Base-by-base conservation (phyloP, 2,329 filamentous ascomycete genomes). In the Colletotrichum sp. region DNA sequence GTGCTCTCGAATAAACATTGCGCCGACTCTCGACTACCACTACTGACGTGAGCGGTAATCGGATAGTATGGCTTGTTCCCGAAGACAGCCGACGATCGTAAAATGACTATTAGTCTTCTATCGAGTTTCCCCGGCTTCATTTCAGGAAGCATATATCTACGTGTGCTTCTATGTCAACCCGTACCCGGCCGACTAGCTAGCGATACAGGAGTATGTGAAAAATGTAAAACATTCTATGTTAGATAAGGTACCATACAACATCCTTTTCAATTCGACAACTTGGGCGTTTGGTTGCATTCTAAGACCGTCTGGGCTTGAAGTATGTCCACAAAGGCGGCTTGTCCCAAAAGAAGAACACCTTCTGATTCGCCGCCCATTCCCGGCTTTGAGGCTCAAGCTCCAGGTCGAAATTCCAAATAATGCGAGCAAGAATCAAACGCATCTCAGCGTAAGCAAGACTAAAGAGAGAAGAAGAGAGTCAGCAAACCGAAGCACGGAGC, bases 361-460 rank as follows among this genome's bases (percentile, higher is more conserved):
- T 81, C 76, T 88, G 87, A 6, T 81, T 78, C 21, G 78, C 76
- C n/a, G 86, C 78, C 87, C 88, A 89, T 24, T 82, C 76, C 6
- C 76, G 26, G 15, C 78, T 79, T n/a, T 82, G 79, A 2, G 86
- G 80, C 2, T 82, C 82, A 24, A 89, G 80, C 39, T 81, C 79
- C 69, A 90, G 72, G 72, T 90, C 88, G 78, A 90, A 90, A 68
- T 87, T 87, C 80, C 84, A 90, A 1, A 90, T 77, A 12, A 91
- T 77, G 3, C 85, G 85, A 0, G 87, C 85, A 6, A 90, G 79
- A 59, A 90, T 87, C 5, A 89, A 78, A 5, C 88, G 83, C 85
- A 90, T 88, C 79, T 90, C 88, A n/a, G 86, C 83, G 62, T 88
- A 89, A 4, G 88, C 88, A 63, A 90, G 81, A 74, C 87, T 89